These are phyloP conservation scores for Lachnellula arida DNA, from an alignment of 2,329 filamentous ascomycete genomes.

Conservation along the genomic window DNA sequence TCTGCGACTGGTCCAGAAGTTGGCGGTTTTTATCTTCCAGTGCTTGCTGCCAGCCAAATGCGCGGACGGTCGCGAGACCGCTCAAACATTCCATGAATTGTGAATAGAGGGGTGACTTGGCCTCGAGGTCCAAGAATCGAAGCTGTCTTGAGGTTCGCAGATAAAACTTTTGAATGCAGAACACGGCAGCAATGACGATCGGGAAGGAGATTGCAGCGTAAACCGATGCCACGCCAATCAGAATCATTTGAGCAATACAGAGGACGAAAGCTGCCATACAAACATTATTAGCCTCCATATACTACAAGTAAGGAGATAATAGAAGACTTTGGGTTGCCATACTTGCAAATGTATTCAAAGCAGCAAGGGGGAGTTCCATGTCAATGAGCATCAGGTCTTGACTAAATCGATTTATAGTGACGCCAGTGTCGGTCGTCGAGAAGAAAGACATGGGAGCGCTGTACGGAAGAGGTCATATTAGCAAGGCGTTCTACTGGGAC, in stretches of 20 bases:
- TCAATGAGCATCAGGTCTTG: constrained; percentile 35
- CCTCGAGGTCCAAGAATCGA: constrained; percentile 42
- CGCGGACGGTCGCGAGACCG: constrained; percentile 40
- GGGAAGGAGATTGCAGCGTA: constrained; percentile 1
- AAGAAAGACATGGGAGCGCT: constrained; percentile 34
- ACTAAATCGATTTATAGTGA: constrained; percentile 40
- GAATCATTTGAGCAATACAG: not conserved
- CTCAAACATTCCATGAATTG: constrained; percentile 41
- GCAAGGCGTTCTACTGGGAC: not conserved
- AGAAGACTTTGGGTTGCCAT: not conserved
- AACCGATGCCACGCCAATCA: not conserved
- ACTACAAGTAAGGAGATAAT: not conserved
- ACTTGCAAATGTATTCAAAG: constrained; percentile 27
- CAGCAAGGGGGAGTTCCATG: constrained; percentile 17
- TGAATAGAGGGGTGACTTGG: constrained; percentile 39
- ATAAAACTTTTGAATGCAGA: constrained; percentile 36
- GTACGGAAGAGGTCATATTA: not conserved
- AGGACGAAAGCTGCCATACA: not conserved
- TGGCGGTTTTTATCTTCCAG: constrained; percentile 39
- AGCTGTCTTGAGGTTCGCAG: constrained; percentile 43
- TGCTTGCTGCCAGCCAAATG: constrained; percentile 41
- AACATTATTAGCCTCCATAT: not conserved
- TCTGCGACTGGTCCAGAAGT: constrained; percentile 49
- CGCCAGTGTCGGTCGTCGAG: constrained; percentile 9
- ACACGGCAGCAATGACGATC: constrained; percentile 34